Evolutionary conservation across 805 yeast genomes (phyloP), one percentile per base, ranked within the genome.

Genomic region (Candida peoriensis): DNA sequence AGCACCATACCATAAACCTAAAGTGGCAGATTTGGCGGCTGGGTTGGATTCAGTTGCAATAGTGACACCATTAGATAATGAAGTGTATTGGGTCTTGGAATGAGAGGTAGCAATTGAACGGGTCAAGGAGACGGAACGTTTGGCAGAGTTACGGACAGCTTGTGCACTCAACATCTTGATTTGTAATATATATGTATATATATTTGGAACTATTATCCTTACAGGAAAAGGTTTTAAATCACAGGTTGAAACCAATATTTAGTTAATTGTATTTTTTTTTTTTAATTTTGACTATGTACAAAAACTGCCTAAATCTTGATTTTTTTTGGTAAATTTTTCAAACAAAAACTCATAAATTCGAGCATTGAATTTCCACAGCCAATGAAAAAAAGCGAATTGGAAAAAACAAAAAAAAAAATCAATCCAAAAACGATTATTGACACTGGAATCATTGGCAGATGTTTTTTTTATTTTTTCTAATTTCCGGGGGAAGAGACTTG

Each of bases 1-100:
- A 33, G 88, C 83, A 47, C 81, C 82, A 56, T 70, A 66, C 59
- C 71, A 83, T 39, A 81, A 61, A 61, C 93, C 90, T 47, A 81
- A 68, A 24, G 86, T 69, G 32, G 85, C 67, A 24, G 79, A 55
- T 38, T 68, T 57, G 39, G 76, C 74, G 20, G 33, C 50, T 27
- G 81, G 72, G 63, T 77, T 72, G 47, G 71, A 49, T 61, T 80
- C 84, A 33, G 86, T 68, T 43, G 87, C 87, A 46, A 84, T 73
- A 41, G 83, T 75, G 42, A 82, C 63, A 48, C 94, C 94, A 58
- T 80, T 83, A 46, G 79, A 63, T 50, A 84, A 67, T 41, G 82
- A 76, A 48, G 94, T 79, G 63, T 76, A 72, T 60, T 77, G 72
- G 43, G 89, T 77, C 57, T 73, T 73, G 39, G 78, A 62, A 50